Evolutionary conservation across 108 stramenopile genomes (phyloP), one percentile per base, ranked within the genome.

Genomic region (Skeletonema potamos): DNA sequence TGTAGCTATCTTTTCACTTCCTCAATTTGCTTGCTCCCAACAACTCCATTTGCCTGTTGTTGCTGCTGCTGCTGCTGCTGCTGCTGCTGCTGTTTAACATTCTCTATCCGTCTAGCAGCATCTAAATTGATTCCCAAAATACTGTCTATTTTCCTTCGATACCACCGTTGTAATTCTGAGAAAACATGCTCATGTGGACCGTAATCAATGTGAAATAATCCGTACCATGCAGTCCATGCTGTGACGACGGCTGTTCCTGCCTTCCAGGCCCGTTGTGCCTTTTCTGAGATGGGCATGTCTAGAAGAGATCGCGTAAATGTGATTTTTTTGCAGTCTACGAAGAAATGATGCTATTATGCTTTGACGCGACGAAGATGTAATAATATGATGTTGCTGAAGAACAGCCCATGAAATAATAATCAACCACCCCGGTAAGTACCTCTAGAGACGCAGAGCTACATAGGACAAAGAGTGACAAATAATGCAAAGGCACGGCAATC

Each of bases 241-340:
- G 79, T 81, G 18, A 72, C 17, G 3, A 81, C 74, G 2, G 74
- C 79, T 3, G 79, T 81, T 11, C 74, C 79, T 29, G 79, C 56
- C 27, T 81, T 81, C 79, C 77, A 78, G 13, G 77, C 77, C 30
- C 77, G 37, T 78, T 78, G 77, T 15, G 77, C 77, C 44, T 64
- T 64, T 34, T 78, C 77, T 59, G 77, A 78, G 32, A 78, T 78
- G 4, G 77, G 77, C 77, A 78, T 78, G 48, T 51, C 4, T 20
- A 18, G 0, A 37, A 12, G 36, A 11, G 36, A 0, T 37, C n/a
- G n/a, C n/a, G n/a, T n/a, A n/a, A 12, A 11, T 41, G 13, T 39
- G 15, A 2, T 41, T 15, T 41, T n/a, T 41, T 36, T 36, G 34
- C 34, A 7, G 6, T 9, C 34, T 10, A 36, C 34, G 34, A 36